Base-by-base conservation (phyloP, 1,284 basidiomycete species). In the Erythrobasidium hasegawianum region DNA sequence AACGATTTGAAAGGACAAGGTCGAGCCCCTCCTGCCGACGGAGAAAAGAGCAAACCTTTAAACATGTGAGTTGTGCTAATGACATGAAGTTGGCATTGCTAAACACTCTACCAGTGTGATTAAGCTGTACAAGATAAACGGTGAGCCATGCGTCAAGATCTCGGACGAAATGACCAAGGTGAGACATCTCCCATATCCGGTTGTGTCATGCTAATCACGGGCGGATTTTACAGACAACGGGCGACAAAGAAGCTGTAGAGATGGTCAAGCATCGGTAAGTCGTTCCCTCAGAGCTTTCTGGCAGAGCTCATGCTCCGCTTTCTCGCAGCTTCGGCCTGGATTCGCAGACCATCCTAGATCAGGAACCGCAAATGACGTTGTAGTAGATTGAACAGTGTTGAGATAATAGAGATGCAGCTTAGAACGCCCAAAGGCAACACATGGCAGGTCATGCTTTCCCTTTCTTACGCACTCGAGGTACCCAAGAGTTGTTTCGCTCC, bases 81-180 rank as follows among this genome's bases (percentile, higher is more conserved):
- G n/a, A n/a, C n/a, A n/a, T n/a, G 40, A 10, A n/a, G 11, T 41
- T 10, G 40, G 40, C n/a, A n/a, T 41, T 41, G 11, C 11, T 10
- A 11, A n/a, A n/a, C n/a, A n/a, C n/a, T n/a, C n/a, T n/a, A n/a
- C n/a, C 74, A 96, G 96, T 76, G 92, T 96, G 45, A 92, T 95
- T 79, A 96, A 96, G 78, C 81, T 97, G 7, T 83, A 84, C 33
- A 82, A 84, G 53, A 86, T 94, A 13, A 81, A 90, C 72, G 83
- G 82, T 11, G 81, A 81, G 68, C 84, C 85, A 0, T 94, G 90
- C 71, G 85, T 97, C 70, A 97, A 97, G 79, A 85, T 97, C 71
- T 92, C 89, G 68, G 94, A 96, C 77, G 92, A 96, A 72, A 77
- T 87, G 67, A 86, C 81, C 5, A 96, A 95, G 84, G 91, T 89